Evolutionary conservation across 2,329 filamentous ascomycete genomes (phyloP).

Genomic region (Pezicula radicicola): DNA sequence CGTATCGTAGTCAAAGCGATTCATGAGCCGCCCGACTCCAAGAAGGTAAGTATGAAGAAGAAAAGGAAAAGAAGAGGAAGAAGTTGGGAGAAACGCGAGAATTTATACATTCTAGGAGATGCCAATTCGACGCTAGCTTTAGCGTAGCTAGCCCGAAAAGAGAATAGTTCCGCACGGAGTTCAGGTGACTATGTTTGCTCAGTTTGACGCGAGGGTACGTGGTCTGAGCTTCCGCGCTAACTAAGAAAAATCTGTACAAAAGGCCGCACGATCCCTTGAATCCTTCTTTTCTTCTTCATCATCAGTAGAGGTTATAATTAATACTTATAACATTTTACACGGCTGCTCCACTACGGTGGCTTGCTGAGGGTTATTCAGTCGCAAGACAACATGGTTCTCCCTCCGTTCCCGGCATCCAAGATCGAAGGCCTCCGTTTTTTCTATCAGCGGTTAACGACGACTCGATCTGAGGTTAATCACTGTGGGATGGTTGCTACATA

Average conservation of each 20-base stretch:
- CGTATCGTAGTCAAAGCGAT: no score
- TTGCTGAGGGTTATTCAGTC: constrained; percentile 36
- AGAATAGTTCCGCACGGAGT: no score
- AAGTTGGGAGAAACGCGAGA: no score
- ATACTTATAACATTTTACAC: constrained; percentile 32
- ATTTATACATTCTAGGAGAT: no score
- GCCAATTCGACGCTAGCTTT: no score
- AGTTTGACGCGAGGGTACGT: no score
- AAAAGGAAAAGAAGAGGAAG: no score
- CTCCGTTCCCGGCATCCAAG: constrained; percentile 40
- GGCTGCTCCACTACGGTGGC: constrained; percentile 35
- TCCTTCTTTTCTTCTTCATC: constrained; percentile 17
- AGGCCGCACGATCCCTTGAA: neutral
- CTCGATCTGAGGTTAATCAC: constrained; percentile 32
- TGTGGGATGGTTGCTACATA: constrained; percentile 41
- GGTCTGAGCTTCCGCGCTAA: neutral
- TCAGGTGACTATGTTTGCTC: no score
- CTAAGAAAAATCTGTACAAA: constrained; percentile 12
- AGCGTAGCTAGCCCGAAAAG: no score
- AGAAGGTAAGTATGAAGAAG: no score
- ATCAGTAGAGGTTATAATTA: constrained; percentile 35
- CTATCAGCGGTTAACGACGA: constrained; percentile 35
- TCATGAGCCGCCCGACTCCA: no score
- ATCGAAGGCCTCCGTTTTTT: constrained; percentile 37
- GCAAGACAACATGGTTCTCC: constrained; percentile 28